A percentile compares a stretch with the other conserved stretches of the same genome.
Conservation (phyloP, 306 rosid genomes). For the Rosa persica region DNA sequence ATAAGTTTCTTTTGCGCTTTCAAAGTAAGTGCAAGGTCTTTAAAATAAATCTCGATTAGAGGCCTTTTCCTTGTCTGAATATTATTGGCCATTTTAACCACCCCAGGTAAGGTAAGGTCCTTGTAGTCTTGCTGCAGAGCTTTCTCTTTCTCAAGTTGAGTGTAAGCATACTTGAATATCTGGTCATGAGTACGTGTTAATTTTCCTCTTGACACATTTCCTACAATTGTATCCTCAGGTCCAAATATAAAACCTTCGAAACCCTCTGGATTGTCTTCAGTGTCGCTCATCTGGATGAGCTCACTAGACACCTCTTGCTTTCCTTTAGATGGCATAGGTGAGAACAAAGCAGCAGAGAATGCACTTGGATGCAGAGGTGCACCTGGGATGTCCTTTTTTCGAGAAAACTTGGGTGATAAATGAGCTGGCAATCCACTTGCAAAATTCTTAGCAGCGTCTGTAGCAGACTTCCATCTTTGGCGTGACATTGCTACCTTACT, state of each 20-base stretch:
- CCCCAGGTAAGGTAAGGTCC: constrained; percentile 79
- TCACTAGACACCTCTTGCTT: constrained; percentile 40
- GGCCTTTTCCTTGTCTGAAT: constrained; percentile 59
- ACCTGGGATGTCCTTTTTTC: constrained; percentile 36
- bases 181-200: constrained; percentile 56
- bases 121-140: constrained; percentile 70
- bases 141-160: constrained; percentile 86
- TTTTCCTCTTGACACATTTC: constrained; percentile 55
- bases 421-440: constrained; percentile 78
- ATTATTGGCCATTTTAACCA: constrained; percentile 66
- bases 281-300: constrained; percentile 49
- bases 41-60: constrained; percentile 81
- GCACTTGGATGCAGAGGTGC: constrained; percentile 32
- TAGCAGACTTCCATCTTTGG: constrained; percentile 59
- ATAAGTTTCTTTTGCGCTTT: constrained; percentile 70
- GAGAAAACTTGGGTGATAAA: constrained; percentile 65
- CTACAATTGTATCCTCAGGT: constrained; percentile 25
- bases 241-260: constrained; percentile 38
- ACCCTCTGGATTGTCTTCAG: constrained; percentile 53
- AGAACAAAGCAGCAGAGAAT: constrained; percentile 39
- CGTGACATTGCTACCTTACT: constrained; percentile 58
- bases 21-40: constrained; percentile 73
- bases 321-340: constrained; percentile 40
- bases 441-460: constrained; percentile 74
- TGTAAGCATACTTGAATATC: constrained; percentile 74